Evolutionary conservation across 805 yeast genomes (phyloP).

Genomic region (Yarrowia alimentaria): DNA sequence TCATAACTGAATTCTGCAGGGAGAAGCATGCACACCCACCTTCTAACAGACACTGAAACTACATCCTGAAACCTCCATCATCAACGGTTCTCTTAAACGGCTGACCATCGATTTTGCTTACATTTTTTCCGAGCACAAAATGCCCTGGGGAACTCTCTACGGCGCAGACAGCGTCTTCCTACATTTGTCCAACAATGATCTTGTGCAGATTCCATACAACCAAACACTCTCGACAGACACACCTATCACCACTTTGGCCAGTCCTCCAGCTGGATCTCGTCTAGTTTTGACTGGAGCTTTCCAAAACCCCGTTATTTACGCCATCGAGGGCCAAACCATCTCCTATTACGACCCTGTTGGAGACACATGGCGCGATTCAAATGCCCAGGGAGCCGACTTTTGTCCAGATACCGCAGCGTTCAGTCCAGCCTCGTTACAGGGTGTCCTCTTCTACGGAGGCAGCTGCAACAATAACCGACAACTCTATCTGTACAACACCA

Average conservation of each 20-base stretch:
- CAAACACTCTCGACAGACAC: not conserved
- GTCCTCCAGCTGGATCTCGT: not conserved
- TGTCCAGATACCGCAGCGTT: too few species aligned
- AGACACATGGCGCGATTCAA: constrained; percentile 11
- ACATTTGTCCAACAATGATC: constrained; percentile 13
- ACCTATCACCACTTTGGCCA: not conserved
- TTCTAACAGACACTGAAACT: too few species aligned
- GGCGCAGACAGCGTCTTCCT: constrained; percentile 1
- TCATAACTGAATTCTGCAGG: too few species aligned
- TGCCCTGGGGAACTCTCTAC: constrained; percentile 22
- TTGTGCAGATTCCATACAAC: constrained; percentile 13
- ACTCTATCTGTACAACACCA: constrained; percentile 7
- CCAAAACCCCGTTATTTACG: not conserved
- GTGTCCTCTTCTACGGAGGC: constrained; percentile 21
- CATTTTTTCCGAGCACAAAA: too few species aligned
- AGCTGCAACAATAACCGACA: not conserved
- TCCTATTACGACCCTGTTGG: constrained; percentile 13
- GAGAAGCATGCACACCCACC: too few species aligned
- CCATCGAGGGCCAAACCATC: not conserved
- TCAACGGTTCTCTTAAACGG: too few species aligned
- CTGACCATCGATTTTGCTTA: too few species aligned
- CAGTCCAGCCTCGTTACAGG: too few species aligned
- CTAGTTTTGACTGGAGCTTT: not conserved
- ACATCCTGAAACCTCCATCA: too few species aligned
- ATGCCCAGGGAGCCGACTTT: too few species aligned